phyloP scores from a whole-genome alignment of 495 filamentous ascomycete species.

The Neurospora sp. region DNA sequence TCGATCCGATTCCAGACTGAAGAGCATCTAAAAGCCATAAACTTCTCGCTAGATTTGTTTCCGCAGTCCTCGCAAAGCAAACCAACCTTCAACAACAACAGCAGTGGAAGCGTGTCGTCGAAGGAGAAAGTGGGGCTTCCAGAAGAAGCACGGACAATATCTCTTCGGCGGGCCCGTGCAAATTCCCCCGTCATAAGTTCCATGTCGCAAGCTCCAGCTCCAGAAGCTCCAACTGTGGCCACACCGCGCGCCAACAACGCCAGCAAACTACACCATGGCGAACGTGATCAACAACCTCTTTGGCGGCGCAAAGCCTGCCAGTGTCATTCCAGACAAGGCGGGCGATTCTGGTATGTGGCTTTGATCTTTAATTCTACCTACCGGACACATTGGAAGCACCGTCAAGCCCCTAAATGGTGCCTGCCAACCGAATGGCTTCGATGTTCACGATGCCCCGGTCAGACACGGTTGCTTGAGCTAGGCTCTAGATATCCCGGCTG shows the following conservation, averaged over 20 bases:
- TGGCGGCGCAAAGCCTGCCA: conserved; percentile 48
- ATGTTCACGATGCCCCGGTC: not conserved
- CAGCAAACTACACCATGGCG: conserved; percentile 44
- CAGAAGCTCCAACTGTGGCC: not conserved
- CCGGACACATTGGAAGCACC: not conserved
- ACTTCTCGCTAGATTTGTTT: not conserved
- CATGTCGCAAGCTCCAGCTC: not conserved
- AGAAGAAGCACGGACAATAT: not conserved
- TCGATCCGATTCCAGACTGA: not conserved
- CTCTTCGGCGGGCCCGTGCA: not conserved
- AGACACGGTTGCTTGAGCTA: not conserved
- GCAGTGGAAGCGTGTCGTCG: not conserved
- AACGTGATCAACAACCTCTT: conserved; percentile 59
- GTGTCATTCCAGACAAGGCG: conserved; percentile 29
- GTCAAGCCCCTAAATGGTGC: not conserved
- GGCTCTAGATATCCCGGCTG: not conserved
- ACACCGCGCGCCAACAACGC: conserved; percentile 6
- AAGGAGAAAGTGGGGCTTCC: not conserved
- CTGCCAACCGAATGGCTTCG: not conserved
- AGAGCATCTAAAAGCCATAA: not conserved
- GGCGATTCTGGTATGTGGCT: conserved; percentile 51
- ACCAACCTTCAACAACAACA: not conserved
- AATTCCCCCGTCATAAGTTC: not conserved
- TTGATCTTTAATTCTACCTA: not conserved
- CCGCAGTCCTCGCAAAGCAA: not conserved